Base-by-base conservation (phyloP, 2,329 filamentous ascomycete genomes). In the Epichloe baconii region DNA sequence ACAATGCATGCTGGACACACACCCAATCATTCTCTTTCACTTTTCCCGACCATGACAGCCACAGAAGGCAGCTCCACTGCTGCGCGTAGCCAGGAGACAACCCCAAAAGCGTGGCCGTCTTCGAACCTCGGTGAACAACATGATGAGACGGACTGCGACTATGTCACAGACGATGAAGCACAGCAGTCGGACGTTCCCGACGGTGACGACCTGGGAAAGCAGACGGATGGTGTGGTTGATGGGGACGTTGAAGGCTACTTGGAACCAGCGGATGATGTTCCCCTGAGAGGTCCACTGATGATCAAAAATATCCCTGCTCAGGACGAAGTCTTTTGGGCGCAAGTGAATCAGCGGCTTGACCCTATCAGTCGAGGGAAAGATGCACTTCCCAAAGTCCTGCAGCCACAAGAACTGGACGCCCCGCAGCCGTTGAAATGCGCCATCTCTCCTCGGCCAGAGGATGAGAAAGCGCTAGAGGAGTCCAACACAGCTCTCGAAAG, bases 1-100 rank as follows among this genome's bases (percentile, higher is more conserved):
- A 80, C 72, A 0, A 77, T 83, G 72, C 75, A 82, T 61, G 79
- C 79, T 19, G 79, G 79, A 1, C 79, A 82, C 62, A 82, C 79
- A 2, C 79, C 79, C 6, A 81, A 73, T 48, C 78, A 81, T 59
- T 79, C 77, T 1, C 65, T 80, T 11, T 79, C 78, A 4, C 63
- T 73, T 2, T 63, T 79, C 15, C 68, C 70, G 5, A 74, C 72
- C 10, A 65, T 70, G 44, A 65, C 67, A 8, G 69, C 69, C 12
- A 73, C 72, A 2, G 68, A 64, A 11, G 54, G 59, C 26, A 59
- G 56, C 49, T 61, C 63, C 12, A 54, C 61, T 10, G 51, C 56
- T 10, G 61, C 55, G 10, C 59, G 54, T 26, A 66, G 62, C 47
- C 61, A 61, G 36, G 61, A 58, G 5, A 57, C 61, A 26, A 67